Evolutionary conservation across 208 protist species (phyloP).

Genomic region (Naegleria gruberi): DNA sequence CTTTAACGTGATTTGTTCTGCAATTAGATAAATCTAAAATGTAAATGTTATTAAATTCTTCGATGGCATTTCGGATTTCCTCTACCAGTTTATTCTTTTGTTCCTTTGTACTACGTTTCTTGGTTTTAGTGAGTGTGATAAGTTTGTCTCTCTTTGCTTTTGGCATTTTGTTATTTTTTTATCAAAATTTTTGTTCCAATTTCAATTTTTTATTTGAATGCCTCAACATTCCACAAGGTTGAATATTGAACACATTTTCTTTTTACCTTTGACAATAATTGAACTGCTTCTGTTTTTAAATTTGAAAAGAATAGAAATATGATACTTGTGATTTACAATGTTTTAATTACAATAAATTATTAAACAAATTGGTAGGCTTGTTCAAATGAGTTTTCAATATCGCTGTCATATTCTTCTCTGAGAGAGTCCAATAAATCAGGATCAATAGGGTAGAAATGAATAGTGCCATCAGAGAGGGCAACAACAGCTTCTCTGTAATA

Average conservation of each 20-base stretch:
- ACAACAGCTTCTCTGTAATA: neutral
- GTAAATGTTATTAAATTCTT: constrained; percentile 27
- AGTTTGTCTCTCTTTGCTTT: constrained; percentile 14
- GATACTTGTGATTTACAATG: no score
- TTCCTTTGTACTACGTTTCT: constrained; percentile 24
- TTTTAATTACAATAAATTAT: neutral
- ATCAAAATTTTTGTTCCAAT: neutral
- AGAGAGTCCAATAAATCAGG: neutral
- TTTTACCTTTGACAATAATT: no score
- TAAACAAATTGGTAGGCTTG: neutral
- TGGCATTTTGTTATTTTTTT: neutral
- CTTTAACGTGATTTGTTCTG: constrained; percentile 44
- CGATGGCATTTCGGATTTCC: constrained; percentile 6
- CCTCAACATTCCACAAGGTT: no score
- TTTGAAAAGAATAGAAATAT: no score
- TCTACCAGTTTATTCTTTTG: constrained; percentile 33
- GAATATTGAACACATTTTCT: no score
- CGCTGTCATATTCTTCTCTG: neutral
- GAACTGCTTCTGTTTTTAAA: no score
- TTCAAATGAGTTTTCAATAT: neutral
- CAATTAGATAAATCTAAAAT: constrained; percentile 42
- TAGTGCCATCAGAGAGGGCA: neutral
- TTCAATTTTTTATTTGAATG: no score
- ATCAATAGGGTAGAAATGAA: neutral
- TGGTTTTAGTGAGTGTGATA: constrained; percentile 33